A percentile compares a stretch with the other conserved stretches of the same genome.
These are phyloP conservation scores for Aspergillus indologenus DNA, from an alignment of 495 filamentous ascomycete species.

Conservation along the genomic window DNA sequence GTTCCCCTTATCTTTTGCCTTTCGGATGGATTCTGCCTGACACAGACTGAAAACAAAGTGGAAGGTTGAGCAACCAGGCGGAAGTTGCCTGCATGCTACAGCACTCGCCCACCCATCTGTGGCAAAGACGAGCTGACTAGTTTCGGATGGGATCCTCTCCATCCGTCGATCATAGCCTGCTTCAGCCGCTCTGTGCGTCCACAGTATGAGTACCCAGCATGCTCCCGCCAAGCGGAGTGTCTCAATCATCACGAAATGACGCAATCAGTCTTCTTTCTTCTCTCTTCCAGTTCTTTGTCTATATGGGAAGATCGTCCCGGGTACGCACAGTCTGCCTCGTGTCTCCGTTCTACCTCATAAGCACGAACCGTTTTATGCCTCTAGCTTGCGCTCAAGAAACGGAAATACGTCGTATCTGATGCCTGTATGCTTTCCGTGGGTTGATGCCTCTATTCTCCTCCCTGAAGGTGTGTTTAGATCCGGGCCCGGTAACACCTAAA, in stretches of 20 bases:
- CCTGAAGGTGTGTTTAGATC: too few species aligned
- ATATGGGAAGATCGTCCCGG: too few species aligned
- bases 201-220: background rate
- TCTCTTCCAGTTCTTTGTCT: background rate
- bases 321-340: too few species aligned
- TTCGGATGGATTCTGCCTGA: background rate
- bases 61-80: too few species aligned
- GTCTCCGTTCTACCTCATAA: too few species aligned
- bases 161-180: background rate
- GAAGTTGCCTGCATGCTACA: too few species aligned
- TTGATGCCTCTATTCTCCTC: too few species aligned
- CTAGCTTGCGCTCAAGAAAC: too few species aligned
- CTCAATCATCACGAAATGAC: background rate
- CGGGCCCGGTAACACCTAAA: too few species aligned
- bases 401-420: too few species aligned
- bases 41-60: background rate
- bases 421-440: too few species aligned
- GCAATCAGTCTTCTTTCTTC: background rate
- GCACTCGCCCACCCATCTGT: background rate
- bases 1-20: constrained; percentile 4
- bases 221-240: background rate
- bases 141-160: background rate
- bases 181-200: background rate
- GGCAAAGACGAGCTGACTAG: background rate
- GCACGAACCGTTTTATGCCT: too few species aligned